Base-by-base conservation (phyloP, 345 rosid genomes). In the Linum trigynum region DNA sequence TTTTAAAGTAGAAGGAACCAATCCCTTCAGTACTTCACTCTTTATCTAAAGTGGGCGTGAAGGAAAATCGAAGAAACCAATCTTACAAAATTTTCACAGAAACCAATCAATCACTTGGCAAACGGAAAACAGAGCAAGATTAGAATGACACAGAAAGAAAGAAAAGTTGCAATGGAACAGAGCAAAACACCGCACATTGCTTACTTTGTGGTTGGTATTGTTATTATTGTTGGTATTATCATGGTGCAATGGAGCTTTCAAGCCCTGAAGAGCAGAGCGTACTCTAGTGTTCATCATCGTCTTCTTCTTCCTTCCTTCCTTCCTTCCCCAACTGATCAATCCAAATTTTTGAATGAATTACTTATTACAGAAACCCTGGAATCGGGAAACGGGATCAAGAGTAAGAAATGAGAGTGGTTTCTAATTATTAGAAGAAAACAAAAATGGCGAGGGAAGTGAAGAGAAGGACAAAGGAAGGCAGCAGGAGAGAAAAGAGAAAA, bases 231-330 rank as follows among this genome's bases (percentile, higher is more conserved):
- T 77, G 66, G 39, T 77, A 17, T 67, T 79, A 55, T 76, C 77
- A 64, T 74, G 78, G 78, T 74, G 80, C 73, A 75, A 72, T 71
- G 95, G 81, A 80, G 94, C 72, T 82, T 83, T 83, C 81, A 83
- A 82, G 75, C 89, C 78, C 65, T 75, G 87, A 79, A 79, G 77
- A 79, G 84, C 77, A 57, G 81, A 78, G 71, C 89, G 87, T 71
- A 79, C 84, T 81, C 89, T 84, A 11, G 85, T 77, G 81, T 82
- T 89, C 96, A 86, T 23, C 32, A 23, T 23, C 32, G 32, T 23
- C 32, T 23, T 86, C 53, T 79, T 80, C 77, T 38, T 60, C n/a
- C 42, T 63, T 64, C 59, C 69, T 38, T 23, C 69, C 69, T 70
- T 70, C 62, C 67, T 55, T 7, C 59, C 23, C 64, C 35, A 56